These are phyloP conservation scores for Plasmopara halstedii DNA, from an alignment of 352 stramenopile genomes.

Conservation along the genomic window DNA sequence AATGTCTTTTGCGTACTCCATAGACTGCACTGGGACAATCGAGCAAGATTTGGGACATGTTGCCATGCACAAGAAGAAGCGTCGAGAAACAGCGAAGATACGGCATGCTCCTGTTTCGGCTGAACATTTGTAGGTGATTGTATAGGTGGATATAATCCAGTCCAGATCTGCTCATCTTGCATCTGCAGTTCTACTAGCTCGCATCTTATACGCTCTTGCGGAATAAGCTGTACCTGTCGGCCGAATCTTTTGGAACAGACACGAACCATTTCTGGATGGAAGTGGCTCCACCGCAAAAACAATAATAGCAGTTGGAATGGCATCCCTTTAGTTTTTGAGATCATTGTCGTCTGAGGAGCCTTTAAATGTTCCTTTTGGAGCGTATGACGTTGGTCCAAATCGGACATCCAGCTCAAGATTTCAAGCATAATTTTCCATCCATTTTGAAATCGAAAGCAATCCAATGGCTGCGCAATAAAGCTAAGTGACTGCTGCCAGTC, in stretches of 20 bases:
- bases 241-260: conserved; percentile 33
- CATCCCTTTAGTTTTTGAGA: conserved; percentile 32
- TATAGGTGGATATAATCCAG: conserved; percentile 8
- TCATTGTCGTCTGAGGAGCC: conserved; percentile 15
- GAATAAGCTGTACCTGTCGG: conserved; percentile 42
- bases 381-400: neutral
- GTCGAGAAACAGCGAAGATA: conserved; percentile 1
- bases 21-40: conserved; percentile 50
- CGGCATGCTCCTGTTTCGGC: neutral
- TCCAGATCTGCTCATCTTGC: conserved; percentile 27
- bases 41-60: conserved; percentile 1
- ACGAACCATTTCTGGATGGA: conserved; percentile 38
- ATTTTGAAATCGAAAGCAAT: conserved; percentile 34
- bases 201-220: conserved; percentile 28
- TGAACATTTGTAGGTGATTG: neutral
- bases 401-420: conserved; percentile 23
- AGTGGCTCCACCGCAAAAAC: conserved; percentile 64
- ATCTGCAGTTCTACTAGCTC: conserved; percentile 29
- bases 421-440: conserved; percentile 54
- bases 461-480: conserved; percentile 25
- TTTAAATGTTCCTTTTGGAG: conserved; percentile 1
- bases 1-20: conserved; percentile 78
- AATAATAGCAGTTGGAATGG: conserved; percentile 68
- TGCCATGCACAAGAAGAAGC: neutral
- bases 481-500: conserved; percentile 2